phyloP scores from a whole-genome alignment of 2,329 filamentous ascomycete genomes.

The Mollisia scopiformis region DNA sequence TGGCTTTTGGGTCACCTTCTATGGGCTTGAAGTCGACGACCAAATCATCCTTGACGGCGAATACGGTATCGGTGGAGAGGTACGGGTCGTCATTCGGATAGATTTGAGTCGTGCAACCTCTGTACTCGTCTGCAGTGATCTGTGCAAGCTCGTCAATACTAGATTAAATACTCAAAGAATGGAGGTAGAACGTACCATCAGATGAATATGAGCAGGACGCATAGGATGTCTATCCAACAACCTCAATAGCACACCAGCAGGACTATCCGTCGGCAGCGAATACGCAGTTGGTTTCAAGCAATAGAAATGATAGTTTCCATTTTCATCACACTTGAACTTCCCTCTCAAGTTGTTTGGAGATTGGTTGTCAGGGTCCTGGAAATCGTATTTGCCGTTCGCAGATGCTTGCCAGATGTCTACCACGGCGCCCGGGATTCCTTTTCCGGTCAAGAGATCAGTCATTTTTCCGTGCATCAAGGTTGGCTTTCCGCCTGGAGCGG shows the following conservation, averaged over 20 bases:
- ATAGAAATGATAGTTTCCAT: constrained; percentile 57
- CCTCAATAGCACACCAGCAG: constrained; percentile 53
- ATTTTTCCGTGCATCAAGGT: constrained; percentile 61
- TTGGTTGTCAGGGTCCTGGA: constrained; percentile 62
- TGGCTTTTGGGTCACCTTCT: not conserved
- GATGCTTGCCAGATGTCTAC: constrained; percentile 67
- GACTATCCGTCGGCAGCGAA: constrained; percentile 49
- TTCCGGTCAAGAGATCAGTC: constrained; percentile 41
- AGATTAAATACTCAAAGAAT: not conserved
- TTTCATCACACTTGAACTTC: constrained; percentile 58
- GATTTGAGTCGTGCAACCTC: constrained; percentile 73
- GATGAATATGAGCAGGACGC: constrained; percentile 62
- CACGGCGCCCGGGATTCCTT: constrained; percentile 45
- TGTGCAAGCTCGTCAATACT: constrained; percentile 26
- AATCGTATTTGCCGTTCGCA: constrained; percentile 59
- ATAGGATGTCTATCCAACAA: constrained; percentile 58
- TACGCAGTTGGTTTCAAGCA: constrained; percentile 49
- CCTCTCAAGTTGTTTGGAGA: constrained; percentile 63
- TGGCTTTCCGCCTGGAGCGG: constrained; percentile 52
- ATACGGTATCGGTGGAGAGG: constrained; percentile 54
- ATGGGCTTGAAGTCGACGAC: constrained; percentile 43
- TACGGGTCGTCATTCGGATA: constrained; percentile 71
- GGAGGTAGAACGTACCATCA: constrained; percentile 44
- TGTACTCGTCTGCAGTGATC: constrained; percentile 60
- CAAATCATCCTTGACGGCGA: constrained; percentile 56